These are phyloP conservation scores for Didymella pomorum DNA, from an alignment of 2,329 filamentous ascomycete genomes.

Conservation along the genomic window DNA sequence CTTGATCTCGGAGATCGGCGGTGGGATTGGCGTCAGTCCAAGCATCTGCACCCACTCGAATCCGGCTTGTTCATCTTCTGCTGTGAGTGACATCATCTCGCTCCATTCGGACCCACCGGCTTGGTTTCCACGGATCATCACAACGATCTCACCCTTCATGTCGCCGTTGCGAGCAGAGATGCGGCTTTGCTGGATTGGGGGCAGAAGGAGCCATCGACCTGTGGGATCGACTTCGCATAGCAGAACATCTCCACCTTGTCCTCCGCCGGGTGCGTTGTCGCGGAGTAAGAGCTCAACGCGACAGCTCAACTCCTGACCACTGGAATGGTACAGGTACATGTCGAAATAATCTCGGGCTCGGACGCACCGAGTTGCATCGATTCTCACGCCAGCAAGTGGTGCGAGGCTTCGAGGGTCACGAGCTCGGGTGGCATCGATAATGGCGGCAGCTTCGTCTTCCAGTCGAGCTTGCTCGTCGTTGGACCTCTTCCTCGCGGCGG, in stretches of 20 bases:
- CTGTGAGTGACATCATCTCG: constrained; percentile 79
- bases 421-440: constrained; percentile 80
- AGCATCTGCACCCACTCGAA: constrained; percentile 89
- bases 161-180: constrained; percentile 84
- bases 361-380: constrained; percentile 83
- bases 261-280: constrained; percentile 74
- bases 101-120: constrained; percentile 74
- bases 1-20: constrained; percentile 58
- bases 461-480: constrained; percentile 76
- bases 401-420: constrained; percentile 81
- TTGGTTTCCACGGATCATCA: constrained; percentile 83
- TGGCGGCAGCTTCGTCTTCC: constrained; percentile 85
- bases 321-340: constrained; percentile 85
- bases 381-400: constrained; percentile 71
- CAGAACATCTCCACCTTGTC: constrained; percentile 81
- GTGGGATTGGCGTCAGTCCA: constrained; percentile 69
- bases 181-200: constrained; percentile 76
- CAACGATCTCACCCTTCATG: constrained; percentile 73
- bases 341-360: constrained; percentile 90
- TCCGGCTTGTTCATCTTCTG: constrained; percentile 78
- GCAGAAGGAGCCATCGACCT: constrained; percentile 85
- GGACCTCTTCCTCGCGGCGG: constrained; percentile 75
- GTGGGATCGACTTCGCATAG: constrained; percentile 86
- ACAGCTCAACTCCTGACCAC: constrained; percentile 87
- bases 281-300: constrained; percentile 86